Evolutionary conservation across 306 rosid species (phyloP).

Genomic region (Prinsepia uniflora): DNA sequence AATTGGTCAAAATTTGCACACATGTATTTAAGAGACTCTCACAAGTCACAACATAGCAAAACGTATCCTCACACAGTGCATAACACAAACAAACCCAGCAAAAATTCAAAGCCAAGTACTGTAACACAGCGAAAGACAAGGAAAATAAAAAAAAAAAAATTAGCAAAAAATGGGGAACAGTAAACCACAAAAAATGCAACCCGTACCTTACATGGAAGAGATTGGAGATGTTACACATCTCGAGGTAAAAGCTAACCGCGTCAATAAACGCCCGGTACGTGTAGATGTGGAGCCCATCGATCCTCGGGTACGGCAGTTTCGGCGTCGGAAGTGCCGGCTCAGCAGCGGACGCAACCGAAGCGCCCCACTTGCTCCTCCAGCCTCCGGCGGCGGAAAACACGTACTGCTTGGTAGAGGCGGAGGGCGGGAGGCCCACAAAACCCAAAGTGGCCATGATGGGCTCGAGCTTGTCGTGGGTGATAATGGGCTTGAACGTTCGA

Average conservation of each 20-base stretch:
- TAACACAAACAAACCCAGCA: background rate
- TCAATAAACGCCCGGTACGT: constrained; percentile 47
- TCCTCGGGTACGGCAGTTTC: constrained; percentile 45
- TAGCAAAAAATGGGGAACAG: background rate
- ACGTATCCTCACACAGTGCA: background rate
- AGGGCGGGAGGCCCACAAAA: constrained; percentile 38
- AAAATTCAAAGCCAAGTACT: background rate
- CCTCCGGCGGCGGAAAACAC: constrained; percentile 31
- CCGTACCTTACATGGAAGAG: constrained; percentile 49
- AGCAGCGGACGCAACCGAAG: background rate
- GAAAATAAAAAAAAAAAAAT: background rate
- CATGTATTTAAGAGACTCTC: background rate
- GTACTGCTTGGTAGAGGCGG: constrained; percentile 34
- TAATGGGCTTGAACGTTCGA: constrained; percentile 47
- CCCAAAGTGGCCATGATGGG: constrained; percentile 52
- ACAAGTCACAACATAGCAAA: background rate
- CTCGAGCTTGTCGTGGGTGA: constrained; percentile 60
- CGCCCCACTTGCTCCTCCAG: constrained; percentile 17
- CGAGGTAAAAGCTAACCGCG: constrained; percentile 45
- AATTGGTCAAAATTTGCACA: no score
- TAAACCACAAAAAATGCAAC: background rate
- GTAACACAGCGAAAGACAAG: background rate
- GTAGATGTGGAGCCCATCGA: constrained; percentile 52
- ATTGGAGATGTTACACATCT: constrained; percentile 46
- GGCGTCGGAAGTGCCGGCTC: constrained; percentile 35